Evolutionary conservation across 345 rosid species (phyloP).

Genomic region (Pelargonium nanum): DNA sequence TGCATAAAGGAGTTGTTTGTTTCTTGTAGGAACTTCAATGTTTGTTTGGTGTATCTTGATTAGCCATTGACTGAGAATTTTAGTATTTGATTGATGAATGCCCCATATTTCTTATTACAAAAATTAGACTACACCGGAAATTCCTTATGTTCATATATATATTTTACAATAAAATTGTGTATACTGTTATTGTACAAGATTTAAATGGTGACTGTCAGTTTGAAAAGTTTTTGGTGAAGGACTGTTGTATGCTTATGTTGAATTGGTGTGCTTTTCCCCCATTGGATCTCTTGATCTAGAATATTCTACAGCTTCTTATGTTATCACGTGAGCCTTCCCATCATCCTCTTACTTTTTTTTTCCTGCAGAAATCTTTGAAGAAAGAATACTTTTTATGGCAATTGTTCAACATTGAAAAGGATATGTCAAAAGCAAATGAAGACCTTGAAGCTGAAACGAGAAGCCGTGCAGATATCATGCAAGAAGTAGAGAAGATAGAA

Average conservation of each 20-base stretch:
- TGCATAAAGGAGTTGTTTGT: not conserved
- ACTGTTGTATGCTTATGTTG: not conserved
- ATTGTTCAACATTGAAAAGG: conserved; percentile 66
- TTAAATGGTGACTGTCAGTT: not conserved
- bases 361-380: conserved; percentile 79
- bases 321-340: not conserved
- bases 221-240: not conserved
- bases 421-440: conserved; percentile 42
- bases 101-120: not conserved
- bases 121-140: not conserved
- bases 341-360: not conserved
- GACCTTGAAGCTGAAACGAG: conserved; percentile 61
- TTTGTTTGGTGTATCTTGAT: not conserved
- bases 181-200: not conserved
- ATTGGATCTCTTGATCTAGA: not conserved
- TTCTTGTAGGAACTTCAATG: not conserved
- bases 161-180: no score
- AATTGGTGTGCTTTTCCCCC: not conserved
- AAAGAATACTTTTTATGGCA: conserved; percentile 79
- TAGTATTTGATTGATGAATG: not conserved
- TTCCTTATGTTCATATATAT: conserved; percentile 7
- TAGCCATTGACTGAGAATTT: not conserved
- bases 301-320: not conserved
- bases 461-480: conserved; percentile 48
- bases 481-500: conserved; percentile 56